Percentiles rank a stretch among this genome's conserved stretches.
Evolutionary conservation across 2,329 filamentous ascomycete genomes (phyloP).

Genomic region (Zasmidium citrigriseum): DNA sequence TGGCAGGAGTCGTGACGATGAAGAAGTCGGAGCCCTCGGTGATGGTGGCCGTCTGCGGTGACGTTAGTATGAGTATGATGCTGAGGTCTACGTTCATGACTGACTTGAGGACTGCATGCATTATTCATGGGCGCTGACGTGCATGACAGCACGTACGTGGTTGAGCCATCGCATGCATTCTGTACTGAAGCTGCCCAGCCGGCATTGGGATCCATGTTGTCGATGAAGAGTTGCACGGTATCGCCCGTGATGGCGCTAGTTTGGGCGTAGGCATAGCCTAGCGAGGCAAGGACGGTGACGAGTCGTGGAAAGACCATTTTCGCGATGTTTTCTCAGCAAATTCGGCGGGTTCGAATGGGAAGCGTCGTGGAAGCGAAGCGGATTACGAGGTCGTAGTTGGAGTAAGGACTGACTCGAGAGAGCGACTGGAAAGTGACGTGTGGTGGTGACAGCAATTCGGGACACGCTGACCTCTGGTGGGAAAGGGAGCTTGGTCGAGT

Average conservation of each 20-base stretch:
- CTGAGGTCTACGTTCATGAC: background rate
- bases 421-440: background rate
- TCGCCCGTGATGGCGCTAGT: background rate
- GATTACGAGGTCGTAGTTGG: background rate
- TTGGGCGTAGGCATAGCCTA: slow-evolving; percentile 1
- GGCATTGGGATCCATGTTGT: slow-evolving; percentile 26
- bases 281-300: background rate
- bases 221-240: slow-evolving; percentile 24
- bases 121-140: slow-evolving; percentile 22
- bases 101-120: slow-evolving; percentile 16
- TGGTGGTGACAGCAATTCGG: background rate
- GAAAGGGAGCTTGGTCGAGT: background rate
- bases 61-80: background rate
- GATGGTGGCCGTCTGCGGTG: slow-evolving; percentile 23
- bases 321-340: background rate
- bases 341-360: background rate
- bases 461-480: background rate
- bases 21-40: slow-evolving; percentile 25
- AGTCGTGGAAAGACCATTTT: background rate
- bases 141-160: slow-evolving; percentile 26
- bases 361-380: background rate
- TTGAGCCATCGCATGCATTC: slow-evolving; percentile 25
- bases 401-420: background rate
- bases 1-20: slow-evolving; percentile 24
- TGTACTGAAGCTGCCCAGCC: slow-evolving; percentile 27